These are phyloP conservation scores for Mycena epipterygia DNA, from an alignment of 768 basidiomycete genomes.

Conservation along the genomic window DNA sequence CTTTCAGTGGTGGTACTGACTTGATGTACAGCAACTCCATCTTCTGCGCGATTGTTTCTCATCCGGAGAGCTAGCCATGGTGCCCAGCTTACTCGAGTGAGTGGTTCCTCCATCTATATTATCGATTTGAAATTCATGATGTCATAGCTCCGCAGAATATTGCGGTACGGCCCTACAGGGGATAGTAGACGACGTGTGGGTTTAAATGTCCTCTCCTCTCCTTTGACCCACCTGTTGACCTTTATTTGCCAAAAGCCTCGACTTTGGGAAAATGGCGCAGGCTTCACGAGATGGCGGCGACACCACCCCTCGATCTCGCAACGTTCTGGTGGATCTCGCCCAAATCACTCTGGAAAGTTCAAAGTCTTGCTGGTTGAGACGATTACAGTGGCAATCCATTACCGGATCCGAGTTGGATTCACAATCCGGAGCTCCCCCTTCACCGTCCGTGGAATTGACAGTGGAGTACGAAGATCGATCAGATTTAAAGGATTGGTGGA, in stretches of 20 bases:
- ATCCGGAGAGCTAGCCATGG: constrained; percentile 6
- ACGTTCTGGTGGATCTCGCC: constrained; percentile 11
- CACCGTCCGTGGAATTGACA: constrained; percentile 1
- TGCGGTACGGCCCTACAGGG: constrained; percentile 24
- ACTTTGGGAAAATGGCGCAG: constrained; percentile 27
- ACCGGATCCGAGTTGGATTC: background rate
- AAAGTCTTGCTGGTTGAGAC: constrained; percentile 19
- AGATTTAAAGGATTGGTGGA: constrained; percentile 16
- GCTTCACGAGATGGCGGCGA: background rate
- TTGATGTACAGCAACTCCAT: constrained; percentile 20
- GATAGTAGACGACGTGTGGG: constrained; percentile 31
- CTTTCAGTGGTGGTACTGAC: background rate
- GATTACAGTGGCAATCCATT: constrained; percentile 7
- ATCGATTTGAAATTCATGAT: background rate
- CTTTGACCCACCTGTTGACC: background rate
- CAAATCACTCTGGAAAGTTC: constrained; percentile 8
- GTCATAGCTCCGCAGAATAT: constrained; percentile 26
- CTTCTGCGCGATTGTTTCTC: constrained; percentile 22
- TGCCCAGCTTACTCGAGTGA: constrained; percentile 23
- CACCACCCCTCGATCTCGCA: background rate
- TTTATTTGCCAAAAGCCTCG: constrained; percentile 8
- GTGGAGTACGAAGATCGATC: constrained; percentile 28
- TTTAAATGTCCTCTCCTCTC: background rate
- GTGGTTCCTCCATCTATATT: background rate
- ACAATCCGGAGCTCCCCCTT: background rate